Conservation (phyloP, 352 stramenopile genomes). For the Nothophytophthora sp. region DNA sequence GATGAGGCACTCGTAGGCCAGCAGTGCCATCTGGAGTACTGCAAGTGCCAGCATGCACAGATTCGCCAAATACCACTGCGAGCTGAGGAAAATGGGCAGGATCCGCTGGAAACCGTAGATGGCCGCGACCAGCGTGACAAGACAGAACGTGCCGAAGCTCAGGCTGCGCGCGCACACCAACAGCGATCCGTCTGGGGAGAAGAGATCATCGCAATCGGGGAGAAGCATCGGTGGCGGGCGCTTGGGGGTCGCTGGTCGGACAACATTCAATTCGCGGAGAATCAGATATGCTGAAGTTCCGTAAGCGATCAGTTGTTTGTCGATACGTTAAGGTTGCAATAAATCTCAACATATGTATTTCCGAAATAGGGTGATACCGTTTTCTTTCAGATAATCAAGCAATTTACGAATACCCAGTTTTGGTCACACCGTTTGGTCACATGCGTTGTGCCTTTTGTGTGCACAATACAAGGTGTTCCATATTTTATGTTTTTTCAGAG, state of each 20-base stretch:
- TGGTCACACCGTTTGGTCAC: too few relatives aligned
- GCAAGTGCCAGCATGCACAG: conserved; percentile 63
- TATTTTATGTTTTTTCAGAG: too few relatives aligned
- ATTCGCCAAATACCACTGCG: conserved; percentile 61
- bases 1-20: conserved; percentile 66
- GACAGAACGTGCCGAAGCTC: conserved; percentile 55
- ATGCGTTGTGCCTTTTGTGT: too few relatives aligned
- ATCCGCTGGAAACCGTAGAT: conserved; percentile 52
- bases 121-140: conserved; percentile 46
- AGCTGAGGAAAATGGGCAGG: conserved; percentile 55
- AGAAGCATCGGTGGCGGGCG: conserved; percentile 26
- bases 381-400: too few relatives aligned
- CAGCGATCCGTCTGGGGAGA: conserved; percentile 29
- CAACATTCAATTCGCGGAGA: too few relatives aligned
- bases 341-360: too few relatives aligned
- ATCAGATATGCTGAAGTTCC: too few relatives aligned
- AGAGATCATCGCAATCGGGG: conserved; percentile 54
- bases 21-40: conserved; percentile 60
- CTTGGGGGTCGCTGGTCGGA: not conserved
- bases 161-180: conserved; percentile 66
- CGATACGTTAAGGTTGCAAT: too few relatives aligned
- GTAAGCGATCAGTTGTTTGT: too few relatives aligned
- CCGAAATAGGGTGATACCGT: too few relatives aligned
- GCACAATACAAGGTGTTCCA: too few relatives aligned
- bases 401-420: too few relatives aligned